Base-by-base conservation (phyloP, 306 rosid genomes). In the Canavalia ensiformis region DNA sequence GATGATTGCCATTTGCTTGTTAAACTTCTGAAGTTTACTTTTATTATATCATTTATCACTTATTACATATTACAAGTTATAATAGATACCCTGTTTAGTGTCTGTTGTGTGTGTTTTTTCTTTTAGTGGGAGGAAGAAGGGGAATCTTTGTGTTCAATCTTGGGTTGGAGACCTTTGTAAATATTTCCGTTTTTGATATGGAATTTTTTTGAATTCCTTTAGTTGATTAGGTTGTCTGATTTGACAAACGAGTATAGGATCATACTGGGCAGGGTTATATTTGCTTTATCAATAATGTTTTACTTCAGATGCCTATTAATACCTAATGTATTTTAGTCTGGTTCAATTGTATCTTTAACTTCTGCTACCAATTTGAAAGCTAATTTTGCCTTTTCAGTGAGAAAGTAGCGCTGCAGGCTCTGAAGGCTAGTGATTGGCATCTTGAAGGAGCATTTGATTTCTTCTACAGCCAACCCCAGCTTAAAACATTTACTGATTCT, bases 371-470 rank as follows among this genome's bases (percentile, higher is more conserved):
- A 39, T 83, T 29, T 10, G 46, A 45, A 46, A 64, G 63, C 42
- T 75, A 50, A 49, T 62, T 37, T 52, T 59, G 33, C 10, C 50
- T 72, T 84, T 84, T 81, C 98, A 96, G 99, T 82, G 99, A 96
- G 87, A 96, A 90, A 85, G 83, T 82, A 71, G 98, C 98, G 37
- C 81, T 83, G 75, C 99, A 96, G 88, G 86, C 90, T 78, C 77
- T 96, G 84, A 96, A 96, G 88, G 87, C 94, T 50, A 90, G 97
- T 71, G 99, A 96, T 85, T 96, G 99, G 99, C 88, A 96, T 85
- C 94, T 96, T 85, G 99, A 96, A 90, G 97, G 97, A 85, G 98
- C 99, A 49, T 92, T 96, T 88, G 99, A 96, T 87, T 87, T 84
- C 74, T 96, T 96, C 88, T 96, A 96, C 86, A 96, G 92, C 87